Evolutionary conservation across 2,329 filamentous ascomycete species (phyloP).

Genomic region (Penicillium crustosum): DNA sequence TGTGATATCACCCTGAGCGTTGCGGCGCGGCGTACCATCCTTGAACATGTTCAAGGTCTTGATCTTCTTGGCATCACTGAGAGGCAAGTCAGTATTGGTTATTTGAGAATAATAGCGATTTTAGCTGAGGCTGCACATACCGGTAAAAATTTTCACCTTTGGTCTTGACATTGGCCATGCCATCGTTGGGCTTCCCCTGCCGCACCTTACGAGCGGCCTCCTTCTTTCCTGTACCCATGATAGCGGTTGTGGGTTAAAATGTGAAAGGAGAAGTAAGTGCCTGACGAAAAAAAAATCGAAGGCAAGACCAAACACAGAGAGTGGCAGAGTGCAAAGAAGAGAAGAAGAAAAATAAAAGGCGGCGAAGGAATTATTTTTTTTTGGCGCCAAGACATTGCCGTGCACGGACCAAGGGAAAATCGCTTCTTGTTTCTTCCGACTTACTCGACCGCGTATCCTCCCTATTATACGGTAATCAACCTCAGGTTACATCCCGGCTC

Average conservation of each 20-base stretch:
- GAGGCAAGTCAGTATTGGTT: conserved; percentile 14
- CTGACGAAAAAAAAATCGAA: conserved; percentile 31
- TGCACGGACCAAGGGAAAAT: conserved; percentile 44
- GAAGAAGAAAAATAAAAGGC: conserved; percentile 30
- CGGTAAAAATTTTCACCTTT: conserved; percentile 99
- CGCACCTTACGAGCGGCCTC: conserved; percentile 78
- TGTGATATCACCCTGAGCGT: conserved; percentile 78
- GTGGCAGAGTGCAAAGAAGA: conserved; percentile 35
- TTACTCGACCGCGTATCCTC: conserved; percentile 25
- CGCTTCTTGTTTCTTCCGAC: conserved; percentile 31
- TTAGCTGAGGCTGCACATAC: conserved; percentile 44
- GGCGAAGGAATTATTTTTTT: conserved; percentile 37
- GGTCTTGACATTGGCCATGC: conserved; percentile 84
- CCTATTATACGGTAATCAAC: conserved; percentile 15
- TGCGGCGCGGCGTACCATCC: conserved; percentile 77
- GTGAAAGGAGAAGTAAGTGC: conserved; percentile 21
- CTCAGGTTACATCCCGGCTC: conserved; percentile 6
- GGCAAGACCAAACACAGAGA: conserved; percentile 28
- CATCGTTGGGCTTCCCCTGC: conserved; percentile 81
- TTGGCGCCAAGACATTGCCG: conserved; percentile 34
- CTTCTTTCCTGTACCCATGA: conserved; percentile 90
- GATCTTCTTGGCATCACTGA: conserved; percentile 74
- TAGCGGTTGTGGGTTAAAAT: conserved; percentile 29
- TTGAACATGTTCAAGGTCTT: conserved; percentile 89
- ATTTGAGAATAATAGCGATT: background rate